phyloP scores from a whole-genome alignment of 805 yeast species.

The Scheffersomyces coipomensis region DNA sequence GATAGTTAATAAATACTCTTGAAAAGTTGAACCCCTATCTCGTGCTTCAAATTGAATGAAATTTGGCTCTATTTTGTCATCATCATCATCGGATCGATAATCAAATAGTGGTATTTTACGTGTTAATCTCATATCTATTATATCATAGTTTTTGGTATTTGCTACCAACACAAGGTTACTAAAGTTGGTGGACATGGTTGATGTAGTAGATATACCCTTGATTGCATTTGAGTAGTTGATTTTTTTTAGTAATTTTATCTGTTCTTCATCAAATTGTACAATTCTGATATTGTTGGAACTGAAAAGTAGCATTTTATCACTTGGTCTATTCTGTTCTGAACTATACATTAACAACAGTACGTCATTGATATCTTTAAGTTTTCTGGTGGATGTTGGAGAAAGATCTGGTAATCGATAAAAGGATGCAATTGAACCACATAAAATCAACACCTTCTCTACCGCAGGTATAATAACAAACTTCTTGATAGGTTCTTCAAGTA shows the following conservation, averaged over 20 bases:
- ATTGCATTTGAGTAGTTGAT: constrained; percentile 28
- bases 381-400: constrained; percentile 34
- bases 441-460: constrained; percentile 16
- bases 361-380: constrained; percentile 33
- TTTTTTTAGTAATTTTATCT: constrained; percentile 30
- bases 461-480: not conserved
- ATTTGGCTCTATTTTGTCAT: constrained; percentile 15
- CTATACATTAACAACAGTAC: constrained; percentile 20
- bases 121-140: constrained; percentile 32
- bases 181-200: constrained; percentile 24
- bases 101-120: constrained; percentile 35
- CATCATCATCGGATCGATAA: constrained; percentile 14
- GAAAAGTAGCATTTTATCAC: constrained; percentile 29
- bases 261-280: constrained; percentile 20
- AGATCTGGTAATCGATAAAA: constrained; percentile 36
- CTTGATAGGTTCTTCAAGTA: not conserved
- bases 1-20: constrained; percentile 33
- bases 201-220: constrained; percentile 24
- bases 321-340: constrained; percentile 2
- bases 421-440: constrained; percentile 23
- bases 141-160: constrained; percentile 29
- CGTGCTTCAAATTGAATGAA: constrained; percentile 19
- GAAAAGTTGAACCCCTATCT: constrained; percentile 11
- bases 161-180: constrained; percentile 33
- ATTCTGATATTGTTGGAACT: constrained; percentile 29